These are phyloP conservation scores for Pichia deserticola DNA, from an alignment of 805 yeast genomes.

Conservation along the genomic window DNA sequence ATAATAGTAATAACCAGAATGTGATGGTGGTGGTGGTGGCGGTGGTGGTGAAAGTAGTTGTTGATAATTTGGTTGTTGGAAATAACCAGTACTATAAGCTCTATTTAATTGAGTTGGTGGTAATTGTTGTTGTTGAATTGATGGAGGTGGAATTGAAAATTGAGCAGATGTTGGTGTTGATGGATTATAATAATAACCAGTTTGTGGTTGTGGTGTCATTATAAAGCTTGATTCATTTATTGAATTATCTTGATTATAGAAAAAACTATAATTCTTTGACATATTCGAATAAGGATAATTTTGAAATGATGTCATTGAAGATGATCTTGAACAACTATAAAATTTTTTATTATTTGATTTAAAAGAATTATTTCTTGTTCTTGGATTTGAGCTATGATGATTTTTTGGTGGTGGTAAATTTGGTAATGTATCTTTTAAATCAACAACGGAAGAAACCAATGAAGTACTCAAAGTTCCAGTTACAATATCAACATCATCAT, in stretches of 20 bases:
- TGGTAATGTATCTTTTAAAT: background rate
- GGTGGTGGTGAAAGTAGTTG: background rate
- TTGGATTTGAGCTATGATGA: background rate
- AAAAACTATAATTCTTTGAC: background rate
- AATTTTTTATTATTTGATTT: background rate
- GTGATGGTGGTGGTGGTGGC: no score
- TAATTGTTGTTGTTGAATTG: no score
- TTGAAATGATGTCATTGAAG: conserved; percentile 1
- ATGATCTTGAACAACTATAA: background rate
- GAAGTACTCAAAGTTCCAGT: background rate
- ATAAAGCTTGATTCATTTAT: background rate
- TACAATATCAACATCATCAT: conserved; percentile 7
- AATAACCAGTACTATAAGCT: background rate
- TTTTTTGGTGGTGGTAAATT: background rate
- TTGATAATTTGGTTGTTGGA: background rate
- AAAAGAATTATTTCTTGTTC: background rate
- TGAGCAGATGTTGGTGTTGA: background rate
- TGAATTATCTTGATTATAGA: background rate
- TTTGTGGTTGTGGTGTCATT: background rate
- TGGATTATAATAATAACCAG: background rate
- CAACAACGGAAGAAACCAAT: background rate
- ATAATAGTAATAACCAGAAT: no score
- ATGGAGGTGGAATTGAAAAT: background rate
- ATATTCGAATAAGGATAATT: background rate
- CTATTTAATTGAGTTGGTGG: background rate